Conservation (phyloP, 371 early-diverging fungal species). For the Apophysomyces trapeziformis region DNA sequence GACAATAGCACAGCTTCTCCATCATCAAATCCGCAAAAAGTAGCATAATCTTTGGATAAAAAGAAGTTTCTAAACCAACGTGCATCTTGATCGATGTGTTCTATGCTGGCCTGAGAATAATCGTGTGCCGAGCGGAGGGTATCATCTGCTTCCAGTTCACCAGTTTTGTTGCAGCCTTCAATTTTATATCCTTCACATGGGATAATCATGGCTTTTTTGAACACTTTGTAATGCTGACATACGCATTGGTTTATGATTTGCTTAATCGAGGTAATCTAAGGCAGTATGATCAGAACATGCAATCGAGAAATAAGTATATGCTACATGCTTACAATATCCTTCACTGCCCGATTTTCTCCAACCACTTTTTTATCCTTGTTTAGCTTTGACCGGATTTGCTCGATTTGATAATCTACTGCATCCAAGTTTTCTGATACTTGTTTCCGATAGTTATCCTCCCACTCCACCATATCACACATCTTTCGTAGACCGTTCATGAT, state of each 20-base stretch:
- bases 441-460: slow-evolving; percentile 22
- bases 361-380: slow-evolving; percentile 14
- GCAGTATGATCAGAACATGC: not conserved
- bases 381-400: slow-evolving; percentile 6
- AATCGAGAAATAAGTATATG: not conserved
- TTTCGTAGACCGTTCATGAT: slow-evolving; percentile 39
- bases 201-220: slow-evolving; percentile 43
- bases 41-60: not conserved
- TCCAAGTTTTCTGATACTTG: slow-evolving; percentile 15
- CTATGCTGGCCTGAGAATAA: slow-evolving; percentile 20
- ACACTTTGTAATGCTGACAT: slow-evolving; percentile 39
- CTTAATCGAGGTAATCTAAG: slow-evolving; percentile 24
- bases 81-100: slow-evolving; percentile 38
- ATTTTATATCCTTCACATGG: slow-evolving; percentile 42
- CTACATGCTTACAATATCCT: slow-evolving; percentile 32
- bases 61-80: slow-evolving; percentile 39
- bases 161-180: slow-evolving; percentile 34
- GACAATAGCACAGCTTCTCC: slow-evolving; percentile 21
- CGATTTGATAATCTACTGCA: slow-evolving; percentile 17
- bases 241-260: slow-evolving; percentile 40
- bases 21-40: slow-evolving; percentile 9
- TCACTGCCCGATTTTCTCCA: slow-evolving; percentile 19
- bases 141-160: not conserved
- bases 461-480: slow-evolving; percentile 54
- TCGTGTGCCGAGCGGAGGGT: not conserved